Base-by-base conservation (phyloP, 495 filamentous ascomycete genomes). In the Aspergillus nidulans region DNA sequence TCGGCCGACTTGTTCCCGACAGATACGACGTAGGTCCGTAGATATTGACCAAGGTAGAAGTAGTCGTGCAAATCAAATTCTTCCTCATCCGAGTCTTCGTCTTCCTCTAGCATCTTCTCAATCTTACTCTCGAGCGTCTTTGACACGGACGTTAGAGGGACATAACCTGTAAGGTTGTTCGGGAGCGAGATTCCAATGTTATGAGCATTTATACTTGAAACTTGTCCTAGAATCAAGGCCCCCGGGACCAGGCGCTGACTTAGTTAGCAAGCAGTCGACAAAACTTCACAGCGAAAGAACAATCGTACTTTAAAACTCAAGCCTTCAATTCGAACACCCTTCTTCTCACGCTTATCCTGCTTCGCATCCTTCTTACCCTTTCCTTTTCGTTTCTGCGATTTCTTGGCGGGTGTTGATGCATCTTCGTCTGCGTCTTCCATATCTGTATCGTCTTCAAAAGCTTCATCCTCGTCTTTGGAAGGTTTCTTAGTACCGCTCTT, bases 71-170 rank as follows among this genome's bases (percentile, higher is more conserved):
- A 69, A 40, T 92, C 82, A 20, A 95, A 69, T 49, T 88, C 79
- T 6, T 77, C 78, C 0, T 79, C 76, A 1, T 81, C 77, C 1
- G 76, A 79, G 13, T 79, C 79, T 1, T 82, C 79, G 10, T 79
- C 80, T 8, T 80, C 73, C 30, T 79, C 78, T 1, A 85, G 69
- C 32, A 91, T 60, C 32, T 75, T 78, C 63, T 91, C 87, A 23
- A 92, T 72, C 55, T 76, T 81, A 55, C 84, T 69, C 36, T 88
- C 85, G 42, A 90, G 77, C 36, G 79, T 70, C 50, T 88, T 82
- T 10, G 95, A 97, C 32, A 98, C 83, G 12, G 88, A 82, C n/a
- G 92, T 96, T 39, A 98, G 81, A 41, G 95, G 82, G 7, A 96
- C 83, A 69, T 90, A 94, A 38, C 94, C 95, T 48, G 83, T 86